Evolutionary conservation across 352 stramenopile species (phyloP), one percentile per base, ranked within the genome.

Genomic region (Phytopythium sindhum): DNA sequence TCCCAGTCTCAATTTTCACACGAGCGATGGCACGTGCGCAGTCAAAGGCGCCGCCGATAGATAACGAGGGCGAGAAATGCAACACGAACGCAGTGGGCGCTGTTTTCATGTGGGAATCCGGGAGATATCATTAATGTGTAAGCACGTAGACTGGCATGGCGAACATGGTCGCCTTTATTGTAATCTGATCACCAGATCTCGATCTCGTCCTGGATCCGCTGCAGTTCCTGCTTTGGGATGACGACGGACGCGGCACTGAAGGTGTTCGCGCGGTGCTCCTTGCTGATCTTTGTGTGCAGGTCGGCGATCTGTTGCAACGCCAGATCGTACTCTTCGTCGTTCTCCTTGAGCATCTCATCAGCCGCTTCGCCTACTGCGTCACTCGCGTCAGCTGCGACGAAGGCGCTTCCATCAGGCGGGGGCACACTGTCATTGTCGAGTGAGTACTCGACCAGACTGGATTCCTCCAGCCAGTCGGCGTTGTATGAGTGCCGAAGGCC

Each of bases 131-230:
- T 39, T 11, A 10, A 39, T 39, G 33, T 11, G 33, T 15, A 39
- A 39, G 33, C 33, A 39, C 33, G 14, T 14, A 39, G 33, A 39
- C 33, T 11, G 7, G 33, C 33, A 52, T 9, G 31, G 12, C 4
- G 21, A 28, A 29, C 44, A 24, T 19, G n/a, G 23, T 19, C 6
- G 44, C 10, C 2, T 51, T 23, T 51, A 28, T 29, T 51, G 44
- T 8, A 29, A 29, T 31, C 44, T 28, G 1, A 28, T 51, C 23
- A 91, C 84, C 84, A 93, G 62, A 93, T 89, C 67, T 93, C 84
- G 63, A 93, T 91, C 68, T 91, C 64, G 28, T 75, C 78, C 47
- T 90, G 81, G 60, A 93, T 91, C 47, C 84, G 84, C 57, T 87
- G 67, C 26, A 93, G 78, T 66, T 93, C 84, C 60, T 89, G 73